Evolutionary conservation across 225 moss, liverwort and hornwort species (phyloP), one percentile per base, ranked within the genome.

Genomic region (Marchantia polymorpha): DNA sequence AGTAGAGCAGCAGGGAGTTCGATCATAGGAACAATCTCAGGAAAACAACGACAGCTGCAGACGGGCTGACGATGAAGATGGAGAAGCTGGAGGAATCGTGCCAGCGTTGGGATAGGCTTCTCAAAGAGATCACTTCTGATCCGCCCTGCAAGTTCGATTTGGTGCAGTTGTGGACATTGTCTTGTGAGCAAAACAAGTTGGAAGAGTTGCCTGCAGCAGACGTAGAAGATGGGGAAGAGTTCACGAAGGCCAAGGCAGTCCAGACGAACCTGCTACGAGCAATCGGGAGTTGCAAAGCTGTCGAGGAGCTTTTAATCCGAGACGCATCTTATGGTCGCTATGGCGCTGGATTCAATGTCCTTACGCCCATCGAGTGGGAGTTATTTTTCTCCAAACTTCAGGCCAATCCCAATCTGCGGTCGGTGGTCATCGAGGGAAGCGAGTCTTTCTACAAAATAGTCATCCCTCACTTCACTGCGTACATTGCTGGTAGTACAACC

Each of bases 361-460:
- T 75, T 10, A 29, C 53, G 15, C 55, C 74, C 27, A 75, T 75
- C 31, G 74, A 75, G 29, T 75, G 74, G 74, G 74, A 75, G 58
- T 75, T 75, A 55, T 75, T 75, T 56, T 75, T 75, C 58, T 55
- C 74, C 7, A 75, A 75, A 56, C 30, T 75, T 54, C 74, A 55
- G 17, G 56, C 55, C 19, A 75, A 75, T 58, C 54, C 54, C 29
- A 56, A 29, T 30, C 74, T 75, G 20, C 74, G 74, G 27, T 75
- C 74, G 17, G 74, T 75, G 7, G 55, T 75, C 29, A 54, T 75
- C 27, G 74, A 75, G 52, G 74, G 74, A 15, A 75, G 74, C 14
- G 15, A 54, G 56, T 29, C 31, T 20, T 75, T 75, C 30, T 58
- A 54, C 12, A 55, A 75, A 15, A 31, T 56, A 14, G 23, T 75